phyloP scores from a whole-genome alignment of 768 basidiomycete species.

The Boletellus sp. region DNA sequence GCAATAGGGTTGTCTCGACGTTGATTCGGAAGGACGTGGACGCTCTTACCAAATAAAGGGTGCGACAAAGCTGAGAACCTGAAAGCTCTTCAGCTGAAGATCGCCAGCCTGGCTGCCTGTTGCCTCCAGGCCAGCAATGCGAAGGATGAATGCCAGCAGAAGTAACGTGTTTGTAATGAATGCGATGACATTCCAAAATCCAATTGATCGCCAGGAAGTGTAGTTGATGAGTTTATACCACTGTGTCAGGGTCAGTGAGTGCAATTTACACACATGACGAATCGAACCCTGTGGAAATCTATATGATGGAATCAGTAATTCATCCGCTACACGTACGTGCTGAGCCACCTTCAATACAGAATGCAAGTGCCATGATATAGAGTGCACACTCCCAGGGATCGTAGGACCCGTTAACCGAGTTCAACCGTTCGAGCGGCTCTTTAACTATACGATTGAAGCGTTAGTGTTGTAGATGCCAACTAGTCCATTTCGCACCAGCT shows the following conservation, averaged over 20 bases:
- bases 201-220: conserved; percentile 76
- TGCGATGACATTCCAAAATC: conserved; percentile 72
- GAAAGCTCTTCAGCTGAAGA: conserved; percentile 71
- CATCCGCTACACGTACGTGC: conserved; percentile 17
- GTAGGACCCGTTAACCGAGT: conserved; percentile 48
- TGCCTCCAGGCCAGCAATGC: conserved; percentile 52
- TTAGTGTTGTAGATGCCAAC: background rate
- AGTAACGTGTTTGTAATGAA: conserved; percentile 73
- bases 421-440: conserved; percentile 71
- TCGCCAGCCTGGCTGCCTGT: conserved; percentile 33
- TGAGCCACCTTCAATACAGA: conserved; percentile 71
- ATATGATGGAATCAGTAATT: conserved; percentile 34
- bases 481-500: conserved; percentile 52
- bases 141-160: conserved; percentile 67
- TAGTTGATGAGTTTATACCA: conserved; percentile 68
- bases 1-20: background rate
- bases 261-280: background rate
- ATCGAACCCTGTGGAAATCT: conserved; percentile 27
- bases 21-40: background rate
- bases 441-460: conserved; percentile 44
- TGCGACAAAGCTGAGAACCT: conserved; percentile 81
- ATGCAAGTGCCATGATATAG: conserved; percentile 76
- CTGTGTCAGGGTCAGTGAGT: conserved; percentile 34
- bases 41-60: conserved; percentile 78
- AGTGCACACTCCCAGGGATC: conserved; percentile 80